Evolutionary conservation across 2,329 filamentous ascomycete genomes (phyloP), one percentile per base, ranked within the genome.

Genomic region (Pseudogymnoascus sp.): DNA sequence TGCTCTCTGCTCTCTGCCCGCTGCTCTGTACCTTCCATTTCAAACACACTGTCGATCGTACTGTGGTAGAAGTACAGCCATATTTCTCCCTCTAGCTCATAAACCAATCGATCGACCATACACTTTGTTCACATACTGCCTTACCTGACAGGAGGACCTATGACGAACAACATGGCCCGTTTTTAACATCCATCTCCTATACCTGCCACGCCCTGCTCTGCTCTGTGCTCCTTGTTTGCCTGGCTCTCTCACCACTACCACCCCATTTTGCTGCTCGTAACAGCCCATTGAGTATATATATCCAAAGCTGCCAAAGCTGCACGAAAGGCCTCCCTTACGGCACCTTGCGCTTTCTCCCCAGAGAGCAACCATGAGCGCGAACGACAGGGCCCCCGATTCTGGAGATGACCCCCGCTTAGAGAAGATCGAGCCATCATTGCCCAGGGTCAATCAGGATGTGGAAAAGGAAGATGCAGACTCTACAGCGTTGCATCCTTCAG

Each of bases 331-430:
- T 57, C 13, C 64, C 64, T 64, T 62, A 60, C 26, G 26, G 6
- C 26, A 64, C 62, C 65, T 57, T 65, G 64, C 64, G 62, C 62
- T 66, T 71, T 65, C 64, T 63, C 66, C 65, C 65, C 68, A 70
- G 69, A 64, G 67, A 69, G 72, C 66, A 73, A 79, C 75, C 66
- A 89, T 88, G 85, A 82, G 77, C 67, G 78, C 80, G 71, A 89
- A 89, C 74, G 90, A 96, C 77, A 97, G 96, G 79, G 87, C 83
- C 71, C 88, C 93, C 74, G 82, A 87, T 71, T 96, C 91, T 57
- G 76, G 93, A 96, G 76, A 80, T 83, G 71, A 79, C 84, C 33
- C 38, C 33, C 74, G 82, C 87, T 71, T 96, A 57, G 89, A 89
- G 76, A 93, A 96, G 76, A 80, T 83, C 71, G 79, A 84, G 72